Conservation (phyloP, 2,329 filamentous ascomycete genomes). For the Sclerotinia minor region DNA sequence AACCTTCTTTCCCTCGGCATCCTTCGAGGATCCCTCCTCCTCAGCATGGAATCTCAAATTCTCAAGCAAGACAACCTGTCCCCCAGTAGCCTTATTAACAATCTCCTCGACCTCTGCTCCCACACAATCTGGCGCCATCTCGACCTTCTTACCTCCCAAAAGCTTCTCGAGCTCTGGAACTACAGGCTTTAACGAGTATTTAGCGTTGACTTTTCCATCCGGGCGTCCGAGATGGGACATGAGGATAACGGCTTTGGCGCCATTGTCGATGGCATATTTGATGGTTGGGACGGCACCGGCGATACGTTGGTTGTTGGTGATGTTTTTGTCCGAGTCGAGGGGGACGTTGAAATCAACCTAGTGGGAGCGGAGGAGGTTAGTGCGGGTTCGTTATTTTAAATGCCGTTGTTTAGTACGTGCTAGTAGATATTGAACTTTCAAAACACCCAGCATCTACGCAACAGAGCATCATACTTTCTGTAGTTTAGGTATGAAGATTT, state of each 20-base stretch:
- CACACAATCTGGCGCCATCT: constrained; percentile 87
- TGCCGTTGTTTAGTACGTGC: constrained; percentile 3
- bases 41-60: constrained; percentile 98
- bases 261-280: constrained; percentile 87
- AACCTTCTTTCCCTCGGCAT: constrained; percentile 91
- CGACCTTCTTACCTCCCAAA: constrained; percentile 73
- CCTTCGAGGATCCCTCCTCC: constrained; percentile 96
- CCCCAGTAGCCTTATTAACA: constrained; percentile 78
- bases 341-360: constrained; percentile 99
- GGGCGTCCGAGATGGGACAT: constrained; percentile 99
- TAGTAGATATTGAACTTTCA: neutral
- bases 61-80: constrained; percentile 87
- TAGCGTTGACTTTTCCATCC: constrained; percentile 82
- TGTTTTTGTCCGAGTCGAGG: constrained; percentile 85
- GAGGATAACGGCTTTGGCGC: constrained; percentile 87
- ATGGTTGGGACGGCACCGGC: constrained; percentile 93
- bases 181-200: constrained; percentile 94
- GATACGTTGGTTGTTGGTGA: constrained; percentile 99
- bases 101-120: constrained; percentile 86
- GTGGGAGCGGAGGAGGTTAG: constrained; percentile 32
- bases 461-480: neutral
- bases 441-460: neutral
- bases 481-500: neutral
- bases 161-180: constrained; percentile 90
- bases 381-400: constrained; percentile 12